Evolutionary conservation across 345 rosid genomes (phyloP), one percentile per base, ranked within the genome.

Genomic region (Euphorbia pulcherrima): DNA sequence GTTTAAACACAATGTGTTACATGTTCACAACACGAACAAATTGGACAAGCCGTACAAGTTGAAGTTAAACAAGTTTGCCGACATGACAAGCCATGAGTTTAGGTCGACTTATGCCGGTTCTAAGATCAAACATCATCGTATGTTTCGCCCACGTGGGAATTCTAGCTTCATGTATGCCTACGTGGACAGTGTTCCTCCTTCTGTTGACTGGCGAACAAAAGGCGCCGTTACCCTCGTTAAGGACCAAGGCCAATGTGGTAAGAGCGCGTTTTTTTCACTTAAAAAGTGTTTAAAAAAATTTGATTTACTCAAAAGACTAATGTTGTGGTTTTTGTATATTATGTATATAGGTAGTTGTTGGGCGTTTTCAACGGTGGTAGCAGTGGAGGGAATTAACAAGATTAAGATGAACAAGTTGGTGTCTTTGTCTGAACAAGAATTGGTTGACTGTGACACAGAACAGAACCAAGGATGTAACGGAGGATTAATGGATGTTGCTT

Each of bases 231-330:
- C 87, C 21, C 57, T 65, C 23, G 87, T 90, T 27, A 92, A 92
- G 82, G 83, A 92, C 71, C 98, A 92, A 79, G 93, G 96, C 77
- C 84, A 80, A 69, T 92, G 98, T 59, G 96, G 98, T 92, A 74
- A 68, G 73, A 12, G 8, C n/a, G n/a, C n/a, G 23, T 21, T 11
- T 0, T 47, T 55, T 56, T 14, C 12, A 1, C 12, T 9, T 41
- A 6, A 7, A 14, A 41, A 12, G 47, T 41, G 37, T 3, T 33
- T 33, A 7, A 33, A 7, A 2, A 33, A 33, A 2, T 7, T 33
- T 7, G 37, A 33, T 2, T 33, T 33, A 7, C 3, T 33, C 7
- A 33, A 7, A 2, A 33, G 37, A 33, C 3, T 33, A 53, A 7
- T 37, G 13, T 20, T 39, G 56, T 59, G 18, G 46, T 59, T 60